Evolutionary conservation across 1,284 basidiomycete genomes (phyloP), one percentile per base, ranked within the genome.

Genomic region (Austroboletus rostrupii): DNA sequence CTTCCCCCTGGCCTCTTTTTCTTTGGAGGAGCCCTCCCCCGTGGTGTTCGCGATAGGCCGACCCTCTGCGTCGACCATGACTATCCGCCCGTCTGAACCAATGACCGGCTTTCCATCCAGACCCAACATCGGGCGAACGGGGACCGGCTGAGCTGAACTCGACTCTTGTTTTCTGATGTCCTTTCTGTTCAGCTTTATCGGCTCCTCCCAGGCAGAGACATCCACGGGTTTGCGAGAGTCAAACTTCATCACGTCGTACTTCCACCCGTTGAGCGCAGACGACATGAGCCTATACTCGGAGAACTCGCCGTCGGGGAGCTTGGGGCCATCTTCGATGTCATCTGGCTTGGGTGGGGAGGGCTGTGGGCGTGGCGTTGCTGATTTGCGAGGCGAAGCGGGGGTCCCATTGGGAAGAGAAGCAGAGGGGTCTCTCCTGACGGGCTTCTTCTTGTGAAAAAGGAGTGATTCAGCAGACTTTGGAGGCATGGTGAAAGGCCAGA

Each of bases 151-250:
- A 33, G 61, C 66, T 5, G 59, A 56, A 28, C 61, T 56, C 16
- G 67, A 59, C 20, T 79, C 78, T 45, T 81, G 78, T 49, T 77
- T 72, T 56, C 80, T 72, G 52, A 84, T 67, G 59, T 93, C 88
- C 70, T 92, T 93, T 59, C 91, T 76, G 66, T 93, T 93, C 55
- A 93, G 74, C 70, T 88, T 90, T 61, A 93, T 82, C 8, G 91
- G 90, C 49, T 68, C 67, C 41, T 72, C 65, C 87, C 87, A 90
- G 23, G 68, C 65, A 47, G 73, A 73, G 52, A 88, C 74, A 59
- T 90, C 86, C 46, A 87, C 71, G 16, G 74, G 68, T 59, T 83
- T 84, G 52, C 85, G 77, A 43, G 83, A 81, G 64, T 88, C 85
- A 64, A 89, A 87, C 68, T 88, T 88, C 83, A 89, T 87, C 49